Evolutionary conservation across 2,329 filamentous ascomycete genomes (phyloP).

Genomic region (Phaeosphaeria sp.): DNA sequence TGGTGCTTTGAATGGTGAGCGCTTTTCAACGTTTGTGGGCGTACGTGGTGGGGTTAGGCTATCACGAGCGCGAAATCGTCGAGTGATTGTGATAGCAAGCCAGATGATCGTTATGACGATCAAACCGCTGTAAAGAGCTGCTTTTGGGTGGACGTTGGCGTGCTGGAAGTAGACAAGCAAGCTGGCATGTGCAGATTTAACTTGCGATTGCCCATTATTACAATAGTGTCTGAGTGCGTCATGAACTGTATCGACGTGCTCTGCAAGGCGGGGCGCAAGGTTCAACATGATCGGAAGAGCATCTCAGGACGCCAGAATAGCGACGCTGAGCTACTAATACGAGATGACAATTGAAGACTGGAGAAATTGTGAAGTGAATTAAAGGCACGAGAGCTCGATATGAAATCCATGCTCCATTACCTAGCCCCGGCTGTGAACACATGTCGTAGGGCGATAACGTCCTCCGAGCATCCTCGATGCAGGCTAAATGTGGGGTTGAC

Average conservation of each 20-base stretch:
- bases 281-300: slow-evolving; percentile 4
- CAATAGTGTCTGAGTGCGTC: neutral
- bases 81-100: slow-evolving; percentile 28
- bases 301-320: neutral
- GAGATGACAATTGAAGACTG: neutral
- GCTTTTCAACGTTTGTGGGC: slow-evolving; percentile 56
- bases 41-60: slow-evolving; percentile 29
- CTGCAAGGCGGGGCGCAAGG: slow-evolving; percentile 12
- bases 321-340: neutral
- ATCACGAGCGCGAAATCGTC: slow-evolving; percentile 31
- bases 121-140: slow-evolving; percentile 40
- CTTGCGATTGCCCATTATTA: slow-evolving; percentile 4
- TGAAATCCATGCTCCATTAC: neutral
- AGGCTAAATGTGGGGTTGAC: slow-evolving; percentile 21
- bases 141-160: slow-evolving; percentile 19
- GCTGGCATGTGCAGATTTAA: slow-evolving; percentile 10
- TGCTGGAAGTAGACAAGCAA: slow-evolving; percentile 8
- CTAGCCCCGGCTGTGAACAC: neutral
- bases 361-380: neutral
- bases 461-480: neutral
- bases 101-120: slow-evolving; percentile 41
- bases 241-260: neutral
- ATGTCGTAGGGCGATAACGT: slow-evolving; percentile 18
- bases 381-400: neutral
- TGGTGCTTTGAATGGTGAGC: slow-evolving; percentile 41